phyloP scores from a whole-genome alignment of 768 basidiomycete genomes.

The Lentinus tigrinus region DNA sequence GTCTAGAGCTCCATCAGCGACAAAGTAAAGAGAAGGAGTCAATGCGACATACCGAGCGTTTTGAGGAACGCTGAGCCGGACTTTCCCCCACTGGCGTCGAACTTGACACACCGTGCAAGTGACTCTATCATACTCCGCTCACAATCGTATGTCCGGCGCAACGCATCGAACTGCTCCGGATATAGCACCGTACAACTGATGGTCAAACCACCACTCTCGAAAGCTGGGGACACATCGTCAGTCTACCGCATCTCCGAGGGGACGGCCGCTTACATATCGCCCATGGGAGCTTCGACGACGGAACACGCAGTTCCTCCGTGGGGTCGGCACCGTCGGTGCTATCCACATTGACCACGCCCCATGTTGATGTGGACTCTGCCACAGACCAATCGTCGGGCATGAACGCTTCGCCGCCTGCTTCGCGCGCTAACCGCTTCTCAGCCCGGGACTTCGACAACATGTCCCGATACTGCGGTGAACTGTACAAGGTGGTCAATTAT shows the following conservation, averaged over 20 bases:
- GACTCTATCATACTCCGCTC: constrained; percentile 94
- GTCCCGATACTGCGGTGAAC: constrained; percentile 81
- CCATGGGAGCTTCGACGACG: constrained; percentile 80
- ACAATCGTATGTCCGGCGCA: constrained; percentile 90
- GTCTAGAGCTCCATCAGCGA: constrained; percentile 46
- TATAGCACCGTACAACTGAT: constrained; percentile 95
- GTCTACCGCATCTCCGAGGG: not conserved
- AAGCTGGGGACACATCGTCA: constrained; percentile 48
- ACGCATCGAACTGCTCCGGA: constrained; percentile 94
- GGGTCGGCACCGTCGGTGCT: constrained; percentile 62
- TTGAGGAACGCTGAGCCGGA: constrained; percentile 97
- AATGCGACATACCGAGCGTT: constrained; percentile 66
- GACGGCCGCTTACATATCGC: constrained; percentile 60
- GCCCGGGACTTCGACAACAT: constrained; percentile 75
- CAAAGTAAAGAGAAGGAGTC: not conserved
- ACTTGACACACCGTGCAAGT: constrained; percentile 90
- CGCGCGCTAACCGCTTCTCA: constrained; percentile 68
- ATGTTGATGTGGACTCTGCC: constrained; percentile 83
- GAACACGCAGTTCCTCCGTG: constrained; percentile 71
- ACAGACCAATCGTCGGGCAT: constrained; percentile 90
- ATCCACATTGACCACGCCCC: constrained; percentile 90
- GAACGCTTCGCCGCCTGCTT: constrained; percentile 71
- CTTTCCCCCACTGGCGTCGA: constrained; percentile 94
- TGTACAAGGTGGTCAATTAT: constrained; percentile 29
- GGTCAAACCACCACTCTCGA: constrained; percentile 85